phyloP scores from a whole-genome alignment of 148 eudicot species.

The Rhododendron ferrugineum region DNA sequence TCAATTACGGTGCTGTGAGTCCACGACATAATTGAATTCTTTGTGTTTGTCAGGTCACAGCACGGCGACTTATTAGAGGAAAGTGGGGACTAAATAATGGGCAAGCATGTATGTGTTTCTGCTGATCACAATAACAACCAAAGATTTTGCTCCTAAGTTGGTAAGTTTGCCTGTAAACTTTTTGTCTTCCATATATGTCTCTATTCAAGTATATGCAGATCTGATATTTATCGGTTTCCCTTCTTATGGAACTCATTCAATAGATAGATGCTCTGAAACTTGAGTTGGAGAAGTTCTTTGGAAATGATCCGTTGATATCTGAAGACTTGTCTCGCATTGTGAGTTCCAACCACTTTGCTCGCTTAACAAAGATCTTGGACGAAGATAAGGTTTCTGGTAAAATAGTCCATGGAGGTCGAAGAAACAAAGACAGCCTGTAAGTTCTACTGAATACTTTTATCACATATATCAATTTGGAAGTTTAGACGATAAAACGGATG shows the following conservation, averaged over 20 bases:
- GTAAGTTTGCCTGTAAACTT: constrained; percentile 19
- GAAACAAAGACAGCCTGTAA: constrained; percentile 42
- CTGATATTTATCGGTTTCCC: neutral
- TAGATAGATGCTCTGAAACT: constrained; percentile 46
- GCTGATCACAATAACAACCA: constrained; percentile 57
- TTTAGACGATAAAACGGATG: neutral
- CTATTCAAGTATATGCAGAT: neutral
- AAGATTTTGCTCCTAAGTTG: constrained; percentile 53
- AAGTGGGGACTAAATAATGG: constrained; percentile 69
- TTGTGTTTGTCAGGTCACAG: constrained; percentile 34
- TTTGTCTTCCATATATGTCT: no score
- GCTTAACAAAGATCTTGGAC: constrained; percentile 44
- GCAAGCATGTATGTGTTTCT: constrained; percentile 57
- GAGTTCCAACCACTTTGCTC: constrained; percentile 48
- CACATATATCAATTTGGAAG: neutral
- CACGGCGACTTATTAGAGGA: constrained; percentile 44
- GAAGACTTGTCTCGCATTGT: constrained; percentile 47
- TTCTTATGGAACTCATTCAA: constrained; percentile 5
- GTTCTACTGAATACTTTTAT: constrained; percentile 7
- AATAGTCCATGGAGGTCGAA: constrained; percentile 52
- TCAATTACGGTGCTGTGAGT: neutral
- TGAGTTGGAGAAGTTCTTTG: constrained; percentile 40
- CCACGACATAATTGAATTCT: neutral
- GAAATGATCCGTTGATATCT: constrained; percentile 43
- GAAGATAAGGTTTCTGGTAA: constrained; percentile 49